Percentiles rank a stretch among this genome's conserved stretches.
Evolutionary conservation across 352 stramenopile species (phyloP).

Genomic region (Phytopythium chamaehyphon): DNA sequence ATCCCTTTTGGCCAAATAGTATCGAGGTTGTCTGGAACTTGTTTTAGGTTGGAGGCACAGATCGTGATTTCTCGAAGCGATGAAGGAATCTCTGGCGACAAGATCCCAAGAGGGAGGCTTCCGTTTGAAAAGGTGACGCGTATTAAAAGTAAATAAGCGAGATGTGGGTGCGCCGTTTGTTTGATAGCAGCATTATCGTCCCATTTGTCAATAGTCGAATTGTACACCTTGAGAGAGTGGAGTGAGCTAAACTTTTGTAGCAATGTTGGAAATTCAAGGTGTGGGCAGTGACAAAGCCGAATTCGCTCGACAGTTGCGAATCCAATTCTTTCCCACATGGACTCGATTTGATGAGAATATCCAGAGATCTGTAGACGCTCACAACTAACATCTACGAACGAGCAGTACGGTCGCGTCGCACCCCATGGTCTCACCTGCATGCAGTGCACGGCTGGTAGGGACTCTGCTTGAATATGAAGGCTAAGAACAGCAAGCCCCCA

Average conservation of each 20-base stretch:
- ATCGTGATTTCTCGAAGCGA: conserved; percentile 32
- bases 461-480: conserved; percentile 14
- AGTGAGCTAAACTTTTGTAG: conserved; percentile 19
- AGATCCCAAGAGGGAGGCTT: conserved; percentile 22
- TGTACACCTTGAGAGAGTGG: conserved; percentile 31
- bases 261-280: conserved; percentile 18
- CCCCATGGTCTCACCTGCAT: conserved; percentile 27
- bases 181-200: conserved; percentile 13
- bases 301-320: conserved; percentile 17
- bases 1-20: conserved; percentile 15
- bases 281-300: conserved; percentile 26
- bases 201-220: conserved; percentile 29
- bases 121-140: conserved; percentile 25
- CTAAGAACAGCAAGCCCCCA: conserved; percentile 14
- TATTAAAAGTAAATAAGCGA: conserved; percentile 27
- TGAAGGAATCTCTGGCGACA: conserved; percentile 24
- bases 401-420: conserved; percentile 16
- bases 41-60: conserved; percentile 26
- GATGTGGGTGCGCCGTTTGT: conserved; percentile 13
- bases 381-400: conserved; percentile 27
- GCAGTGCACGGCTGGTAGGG: conserved; percentile 7
- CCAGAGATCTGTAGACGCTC: conserved; percentile 10
- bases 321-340: conserved; percentile 19
- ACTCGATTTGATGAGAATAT: conserved; percentile 8
- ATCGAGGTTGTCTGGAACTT: conserved; percentile 26